Conservation (phyloP, 2,329 filamentous ascomycete species). For the Fusarium sterilihyphosum region DNA sequence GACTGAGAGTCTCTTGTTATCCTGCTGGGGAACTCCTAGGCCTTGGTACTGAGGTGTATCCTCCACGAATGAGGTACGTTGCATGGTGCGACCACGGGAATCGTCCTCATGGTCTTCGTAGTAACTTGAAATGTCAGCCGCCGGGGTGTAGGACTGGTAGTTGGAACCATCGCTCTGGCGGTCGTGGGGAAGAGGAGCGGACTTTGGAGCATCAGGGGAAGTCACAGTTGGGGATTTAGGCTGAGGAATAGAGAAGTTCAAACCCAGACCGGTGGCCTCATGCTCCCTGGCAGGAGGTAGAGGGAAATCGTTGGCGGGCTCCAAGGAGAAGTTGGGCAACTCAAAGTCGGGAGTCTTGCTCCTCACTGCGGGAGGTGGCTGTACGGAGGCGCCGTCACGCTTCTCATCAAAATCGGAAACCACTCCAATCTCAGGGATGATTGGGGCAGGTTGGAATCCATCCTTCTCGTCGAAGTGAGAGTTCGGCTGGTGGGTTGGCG, state of each 20-base stretch:
- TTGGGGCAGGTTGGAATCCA: slow-evolving; percentile 46
- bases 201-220: slow-evolving; percentile 26
- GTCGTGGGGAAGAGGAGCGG: slow-evolving; percentile 34
- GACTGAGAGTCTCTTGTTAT: slow-evolving; percentile 70
- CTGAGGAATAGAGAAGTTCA: slow-evolving; percentile 50
- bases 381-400: slow-evolving; percentile 41
- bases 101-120: slow-evolving; percentile 48
- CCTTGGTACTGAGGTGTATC: slow-evolving; percentile 45
- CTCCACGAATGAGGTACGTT: slow-evolving; percentile 41
- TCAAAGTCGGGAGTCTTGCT: slow-evolving; percentile 45
- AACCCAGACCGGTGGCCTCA: slow-evolving; percentile 46
- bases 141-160: slow-evolving; percentile 40
- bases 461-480: slow-evolving; percentile 40
- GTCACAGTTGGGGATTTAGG: slow-evolving; percentile 39
- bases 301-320: slow-evolving; percentile 34
- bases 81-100: slow-evolving; percentile 50
- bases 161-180: slow-evolving; percentile 34
- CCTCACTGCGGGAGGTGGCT: slow-evolving; percentile 44
- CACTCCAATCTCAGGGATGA: slow-evolving; percentile 53
- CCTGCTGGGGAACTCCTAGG: slow-evolving; percentile 64
- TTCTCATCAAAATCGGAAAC: slow-evolving; percentile 47
- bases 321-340: slow-evolving; percentile 30
- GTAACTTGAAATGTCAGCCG: slow-evolving; percentile 47
- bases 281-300: slow-evolving; percentile 43
- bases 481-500: slow-evolving; percentile 41